A percentile compares a stretch with the other conserved stretches of the same genome.
Evolutionary conservation across 345 rosid genomes (phyloP).

Genomic region (Aquilaria yunnanensis): DNA sequence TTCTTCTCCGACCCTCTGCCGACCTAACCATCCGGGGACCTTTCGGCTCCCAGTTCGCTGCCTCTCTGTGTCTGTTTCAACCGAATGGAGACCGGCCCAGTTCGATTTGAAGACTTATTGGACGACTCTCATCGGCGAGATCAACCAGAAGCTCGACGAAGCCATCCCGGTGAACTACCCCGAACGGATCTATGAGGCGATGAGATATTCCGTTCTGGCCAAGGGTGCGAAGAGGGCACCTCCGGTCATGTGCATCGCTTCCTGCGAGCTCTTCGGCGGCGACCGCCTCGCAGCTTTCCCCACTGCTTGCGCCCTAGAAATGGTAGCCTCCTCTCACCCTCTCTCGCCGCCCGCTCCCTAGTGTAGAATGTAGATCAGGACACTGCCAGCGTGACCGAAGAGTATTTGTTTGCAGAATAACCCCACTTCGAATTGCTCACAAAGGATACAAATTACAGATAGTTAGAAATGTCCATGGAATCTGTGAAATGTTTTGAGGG

Average conservation of each 20-base stretch:
- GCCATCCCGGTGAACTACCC: slow-evolving; percentile 72
- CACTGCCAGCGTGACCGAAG: no score
- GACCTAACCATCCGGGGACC: slow-evolving; percentile 16
- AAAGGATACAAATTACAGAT: neutral
- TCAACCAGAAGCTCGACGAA: slow-evolving; percentile 67
- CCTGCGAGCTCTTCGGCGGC: slow-evolving; percentile 86
- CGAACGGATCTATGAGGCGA: slow-evolving; percentile 74
- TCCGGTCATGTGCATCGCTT: slow-evolving; percentile 92
- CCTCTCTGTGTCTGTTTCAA: slow-evolving; percentile 25
- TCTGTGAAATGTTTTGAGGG: no score
- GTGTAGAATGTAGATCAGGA: neutral
- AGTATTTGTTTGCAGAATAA: no score
- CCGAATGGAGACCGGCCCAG: slow-evolving; percentile 22
- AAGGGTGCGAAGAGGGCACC: slow-evolving; percentile 86
- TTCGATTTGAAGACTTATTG: slow-evolving; percentile 88
- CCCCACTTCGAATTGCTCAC: neutral
- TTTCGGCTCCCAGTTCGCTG: slow-evolving; percentile 28
- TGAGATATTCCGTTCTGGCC: slow-evolving; percentile 87
- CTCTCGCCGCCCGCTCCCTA: neutral
- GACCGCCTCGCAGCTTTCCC: slow-evolving; percentile 84
- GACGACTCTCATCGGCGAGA: slow-evolving; percentile 53
- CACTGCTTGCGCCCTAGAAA: slow-evolving; percentile 96
- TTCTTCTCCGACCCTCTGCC: slow-evolving; percentile 17
- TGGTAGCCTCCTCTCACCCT: slow-evolving; percentile 34
- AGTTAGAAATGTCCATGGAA: neutral